These are phyloP conservation scores for Ceratocystis smalleyi DNA, from an alignment of 2,329 filamentous ascomycete species.

Conservation along the genomic window DNA sequence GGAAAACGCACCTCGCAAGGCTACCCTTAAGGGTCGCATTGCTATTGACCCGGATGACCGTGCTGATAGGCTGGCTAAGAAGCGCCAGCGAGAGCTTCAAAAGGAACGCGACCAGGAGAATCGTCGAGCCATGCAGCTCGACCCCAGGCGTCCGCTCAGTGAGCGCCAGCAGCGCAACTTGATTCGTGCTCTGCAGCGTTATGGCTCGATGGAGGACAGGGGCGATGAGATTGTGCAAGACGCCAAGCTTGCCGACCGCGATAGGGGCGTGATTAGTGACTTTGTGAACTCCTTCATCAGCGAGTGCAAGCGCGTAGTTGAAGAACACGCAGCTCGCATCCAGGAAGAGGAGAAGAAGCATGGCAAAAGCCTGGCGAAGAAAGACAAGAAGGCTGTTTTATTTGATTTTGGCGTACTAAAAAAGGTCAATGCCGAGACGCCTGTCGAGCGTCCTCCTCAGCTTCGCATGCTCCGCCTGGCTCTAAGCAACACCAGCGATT, in stretches of 20 bases:
- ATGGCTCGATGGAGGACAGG: slow-evolving; percentile 77
- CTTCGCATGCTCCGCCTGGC: slow-evolving; percentile 70
- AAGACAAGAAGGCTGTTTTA: slow-evolving; percentile 90
- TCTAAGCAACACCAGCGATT: slow-evolving; percentile 51
- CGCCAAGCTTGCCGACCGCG: slow-evolving; percentile 68
- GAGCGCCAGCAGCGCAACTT: slow-evolving; percentile 90
- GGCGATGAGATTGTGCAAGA: slow-evolving; percentile 76
- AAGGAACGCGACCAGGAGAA: slow-evolving; percentile 63
- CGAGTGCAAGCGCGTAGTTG: slow-evolving; percentile 42
- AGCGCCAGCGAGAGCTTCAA: slow-evolving; percentile 47
- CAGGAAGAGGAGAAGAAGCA: slow-evolving; percentile 68
- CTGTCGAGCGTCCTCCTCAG: slow-evolving; percentile 79
- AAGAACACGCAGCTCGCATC: slow-evolving; percentile 53
- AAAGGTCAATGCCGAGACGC: slow-evolving; percentile 88
- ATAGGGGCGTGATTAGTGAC: slow-evolving; percentile 60
- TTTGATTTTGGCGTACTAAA: slow-evolving; percentile 91
- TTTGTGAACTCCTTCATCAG: slow-evolving; percentile 61
- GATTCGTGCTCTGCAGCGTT: slow-evolving; percentile 78
- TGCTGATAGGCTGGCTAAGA: slow-evolving; percentile 49
- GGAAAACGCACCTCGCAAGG: slow-evolving; percentile 69
- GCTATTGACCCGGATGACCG: slow-evolving; percentile 46
- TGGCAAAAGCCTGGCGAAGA: slow-evolving; percentile 78
- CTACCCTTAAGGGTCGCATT: slow-evolving; percentile 41
- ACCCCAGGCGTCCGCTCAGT: slow-evolving; percentile 77
- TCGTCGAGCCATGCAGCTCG: slow-evolving; percentile 54